phyloP scores from a whole-genome alignment of 108 stramenopile genomes.

The Nitzschia putrida region DNA sequence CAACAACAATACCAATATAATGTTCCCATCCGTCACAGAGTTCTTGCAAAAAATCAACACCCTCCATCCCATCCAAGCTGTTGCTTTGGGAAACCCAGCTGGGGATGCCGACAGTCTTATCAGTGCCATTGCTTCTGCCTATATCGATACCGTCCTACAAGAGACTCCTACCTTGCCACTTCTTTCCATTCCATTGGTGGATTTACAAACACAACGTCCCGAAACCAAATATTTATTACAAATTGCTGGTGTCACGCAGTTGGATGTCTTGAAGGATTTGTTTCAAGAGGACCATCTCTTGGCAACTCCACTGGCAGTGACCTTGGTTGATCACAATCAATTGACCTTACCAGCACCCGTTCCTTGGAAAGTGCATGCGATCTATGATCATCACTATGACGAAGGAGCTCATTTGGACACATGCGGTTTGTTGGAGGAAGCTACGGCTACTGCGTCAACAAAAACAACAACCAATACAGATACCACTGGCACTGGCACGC shows the following conservation, averaged over 20 bases:
- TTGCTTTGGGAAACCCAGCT: constrained; percentile 82
- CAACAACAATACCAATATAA: too few species aligned
- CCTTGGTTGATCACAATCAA: constrained; percentile 80
- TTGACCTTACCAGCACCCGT: not conserved
- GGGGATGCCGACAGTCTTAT: constrained; percentile 86
- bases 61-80: not conserved
- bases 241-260: constrained; percentile 9
- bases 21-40: not conserved
- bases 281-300: constrained; percentile 31
- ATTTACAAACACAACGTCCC: constrained; percentile 54
- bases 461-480: constrained; percentile 68
- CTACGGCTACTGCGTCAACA: constrained; percentile 56
- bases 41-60: constrained; percentile 4
- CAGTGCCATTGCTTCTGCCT: constrained; percentile 68
- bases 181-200: constrained; percentile 38
- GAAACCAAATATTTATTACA: constrained; percentile 64
- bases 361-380: constrained; percentile 56
- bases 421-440: constrained; percentile 57
- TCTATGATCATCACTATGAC: constrained; percentile 83
- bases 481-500: constrained; percentile 37
- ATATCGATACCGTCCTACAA: constrained; percentile 47
- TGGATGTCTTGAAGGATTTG: constrained; percentile 42
- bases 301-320: constrained; percentile 24
- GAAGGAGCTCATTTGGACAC: constrained; percentile 51
- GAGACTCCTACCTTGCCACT: constrained; percentile 36